Evolutionary conservation across 2,329 filamentous ascomycete species (phyloP), one percentile per base, ranked within the genome.

Genomic region (Colletotrichum sp.): DNA sequence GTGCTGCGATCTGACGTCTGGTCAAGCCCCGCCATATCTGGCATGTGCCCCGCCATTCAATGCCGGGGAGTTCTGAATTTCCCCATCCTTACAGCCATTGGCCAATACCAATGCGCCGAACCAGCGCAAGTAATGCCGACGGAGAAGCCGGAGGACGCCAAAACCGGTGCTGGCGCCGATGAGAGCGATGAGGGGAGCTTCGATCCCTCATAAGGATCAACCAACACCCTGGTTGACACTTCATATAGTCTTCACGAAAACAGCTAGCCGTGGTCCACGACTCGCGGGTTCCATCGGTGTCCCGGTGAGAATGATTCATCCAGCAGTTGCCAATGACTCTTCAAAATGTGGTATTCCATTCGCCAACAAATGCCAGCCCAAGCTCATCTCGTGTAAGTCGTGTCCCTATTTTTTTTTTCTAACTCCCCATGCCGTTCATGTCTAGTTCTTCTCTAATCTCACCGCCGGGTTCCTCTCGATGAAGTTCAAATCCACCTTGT

Each of bases 401-500:
- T 76, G 24, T 67, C 71, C 55, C 71, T 39, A 39, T n/a, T 71
- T n/a, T 71, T n/a, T 71, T n/a, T 60, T 66, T 66, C 21, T 66
- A 26, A 30, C 55, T 55, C 24, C 66, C 68, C 61, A 65, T 68
- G 43, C 70, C 32, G 28, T 32, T 32, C 26, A 28, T 48, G n/a
- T 69, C 82, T 92, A 96, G 80, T 95, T 91, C 88, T 96, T 96
- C 81, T 98, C 95, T 83, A 99, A 88, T 84, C 96, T 91, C 77
- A 99, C 96, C 24, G 96, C 97, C 13, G 96, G 93, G 86, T 98
- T 98, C 79, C 90, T 93, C 88, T 98, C 94, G 80, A 99, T 96
- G 87, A 98, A 98, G 82, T 93, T 93, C 83, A 99, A 87, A 86
- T 99, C 96, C 57, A 98, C 96, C 89, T 98, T 98, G 88, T 99